Conservation (phyloP, 2,329 filamentous ascomycete species). For the Fusarium liriodendri region DNA sequence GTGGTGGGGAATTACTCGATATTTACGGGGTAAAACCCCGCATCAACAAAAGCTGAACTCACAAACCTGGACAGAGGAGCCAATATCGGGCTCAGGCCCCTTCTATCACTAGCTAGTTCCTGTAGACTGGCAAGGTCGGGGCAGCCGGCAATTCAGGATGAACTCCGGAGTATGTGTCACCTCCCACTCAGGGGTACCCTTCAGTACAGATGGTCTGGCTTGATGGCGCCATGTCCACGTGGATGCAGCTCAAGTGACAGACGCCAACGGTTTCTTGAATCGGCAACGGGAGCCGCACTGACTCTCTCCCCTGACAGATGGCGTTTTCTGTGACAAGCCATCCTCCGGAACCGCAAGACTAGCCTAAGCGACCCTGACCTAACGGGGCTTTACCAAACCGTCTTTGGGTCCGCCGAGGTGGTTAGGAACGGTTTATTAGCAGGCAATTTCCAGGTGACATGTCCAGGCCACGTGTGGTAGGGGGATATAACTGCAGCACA, state of each 20-base stretch:
- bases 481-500: constrained; percentile 36
- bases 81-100: neutral
- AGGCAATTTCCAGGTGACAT: neutral
- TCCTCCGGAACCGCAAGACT: neutral
- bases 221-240: neutral
- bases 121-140: neutral
- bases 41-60: neutral
- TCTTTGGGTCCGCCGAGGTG: constrained; percentile 18
- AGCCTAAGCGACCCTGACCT: neutral
- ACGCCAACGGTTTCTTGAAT: neutral
- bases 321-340: neutral
- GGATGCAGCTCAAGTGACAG: neutral
- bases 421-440: neutral
- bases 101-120: neutral
- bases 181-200: neutral
- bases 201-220: neutral
- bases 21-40: neutral
- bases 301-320: neutral
- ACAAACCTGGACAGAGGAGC: neutral
- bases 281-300: neutral
- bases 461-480: neutral
- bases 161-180: neutral
- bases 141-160: neutral
- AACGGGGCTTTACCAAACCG: neutral
- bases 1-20: neutral